phyloP scores from a whole-genome alignment of 495 filamentous ascomycete species.

The Aspergillus panamensis region DNA sequence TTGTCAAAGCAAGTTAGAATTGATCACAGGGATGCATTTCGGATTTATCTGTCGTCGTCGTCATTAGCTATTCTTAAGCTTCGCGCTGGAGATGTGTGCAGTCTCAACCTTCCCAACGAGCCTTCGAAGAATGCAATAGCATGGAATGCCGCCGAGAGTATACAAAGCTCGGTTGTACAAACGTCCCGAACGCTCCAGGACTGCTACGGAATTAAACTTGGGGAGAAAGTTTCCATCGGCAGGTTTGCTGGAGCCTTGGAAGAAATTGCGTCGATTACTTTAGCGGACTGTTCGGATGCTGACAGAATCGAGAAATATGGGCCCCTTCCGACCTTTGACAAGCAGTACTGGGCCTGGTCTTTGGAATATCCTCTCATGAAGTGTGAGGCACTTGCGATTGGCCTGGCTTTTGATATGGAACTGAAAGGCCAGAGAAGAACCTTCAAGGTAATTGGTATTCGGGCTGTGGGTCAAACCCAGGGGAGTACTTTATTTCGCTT shows the following conservation, averaged over 20 bases:
- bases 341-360: conserved; percentile 61
- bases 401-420: conserved; percentile 46
- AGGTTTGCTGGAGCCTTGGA: conserved; percentile 36
- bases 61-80: conserved; percentile 59
- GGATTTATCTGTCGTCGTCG: conserved; percentile 64
- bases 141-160: conserved; percentile 61
- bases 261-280: conserved; percentile 41
- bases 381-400: conserved; percentile 41
- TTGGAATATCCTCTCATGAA: conserved; percentile 54
- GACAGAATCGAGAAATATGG: conserved; percentile 34
- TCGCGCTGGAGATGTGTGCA: conserved; percentile 56
- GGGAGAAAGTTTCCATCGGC: conserved; percentile 56
- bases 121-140: conserved; percentile 55
- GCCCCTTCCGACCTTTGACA: conserved; percentile 42
- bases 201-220: conserved; percentile 60
- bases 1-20: conserved; percentile 48
- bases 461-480: conserved; percentile 20
- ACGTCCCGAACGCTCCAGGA: conserved; percentile 64
- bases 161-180: conserved; percentile 61
- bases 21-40: conserved; percentile 57
- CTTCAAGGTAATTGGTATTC: conserved; percentile 42
- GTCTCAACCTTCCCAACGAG: conserved; percentile 43
- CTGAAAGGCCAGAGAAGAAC: conserved; percentile 44
- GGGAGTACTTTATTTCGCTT: conserved; percentile 38
- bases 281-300: conserved; percentile 50